Evolutionary conservation across 148 eudicot genomes (phyloP).

Genomic region (Beta vulgaris): DNA sequence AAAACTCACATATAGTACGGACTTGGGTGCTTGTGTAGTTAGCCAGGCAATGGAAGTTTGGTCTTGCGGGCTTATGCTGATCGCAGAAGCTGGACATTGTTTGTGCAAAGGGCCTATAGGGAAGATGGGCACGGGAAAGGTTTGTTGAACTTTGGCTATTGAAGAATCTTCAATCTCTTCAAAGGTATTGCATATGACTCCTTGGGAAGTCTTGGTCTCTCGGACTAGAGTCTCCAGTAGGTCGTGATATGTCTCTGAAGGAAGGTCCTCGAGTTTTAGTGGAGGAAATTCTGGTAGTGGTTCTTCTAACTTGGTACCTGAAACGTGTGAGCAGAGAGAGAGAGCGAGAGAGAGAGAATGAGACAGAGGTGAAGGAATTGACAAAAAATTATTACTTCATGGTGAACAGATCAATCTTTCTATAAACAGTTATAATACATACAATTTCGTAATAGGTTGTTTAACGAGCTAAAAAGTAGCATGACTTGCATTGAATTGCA

Average conservation of each 20-base stretch:
- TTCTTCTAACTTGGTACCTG: background rate
- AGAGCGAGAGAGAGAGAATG: no score
- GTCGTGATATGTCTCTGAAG: background rate
- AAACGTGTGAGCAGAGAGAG: no score
- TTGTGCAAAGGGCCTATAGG: background rate
- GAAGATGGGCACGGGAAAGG: slow-evolving; percentile 3
- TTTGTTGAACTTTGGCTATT: slow-evolving; percentile 14
- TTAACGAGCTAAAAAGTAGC: no score
- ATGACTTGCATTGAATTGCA: no score
- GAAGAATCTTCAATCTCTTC: slow-evolving; percentile 28
- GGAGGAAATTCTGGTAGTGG: background rate
- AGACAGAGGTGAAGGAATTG: background rate
- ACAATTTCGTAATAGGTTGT: slow-evolving; percentile 30
- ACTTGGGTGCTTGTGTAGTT: slow-evolving; percentile 16
- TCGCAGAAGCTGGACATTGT: background rate
- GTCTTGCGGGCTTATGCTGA: background rate
- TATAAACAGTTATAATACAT: slow-evolving; percentile 14
- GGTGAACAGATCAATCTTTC: slow-evolving; percentile 12
- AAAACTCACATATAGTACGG: slow-evolving; percentile 63
- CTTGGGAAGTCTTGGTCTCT: background rate
- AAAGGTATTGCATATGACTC: slow-evolving; percentile 34
- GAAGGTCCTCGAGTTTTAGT: background rate
- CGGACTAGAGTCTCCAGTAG: background rate
- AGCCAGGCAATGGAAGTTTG: background rate
- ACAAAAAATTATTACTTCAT: slow-evolving; percentile 21